Evolutionary conservation across 1,284 basidiomycete genomes (phyloP), one percentile per base, ranked within the genome.

Genomic region (Ceratobasidium sp.): DNA sequence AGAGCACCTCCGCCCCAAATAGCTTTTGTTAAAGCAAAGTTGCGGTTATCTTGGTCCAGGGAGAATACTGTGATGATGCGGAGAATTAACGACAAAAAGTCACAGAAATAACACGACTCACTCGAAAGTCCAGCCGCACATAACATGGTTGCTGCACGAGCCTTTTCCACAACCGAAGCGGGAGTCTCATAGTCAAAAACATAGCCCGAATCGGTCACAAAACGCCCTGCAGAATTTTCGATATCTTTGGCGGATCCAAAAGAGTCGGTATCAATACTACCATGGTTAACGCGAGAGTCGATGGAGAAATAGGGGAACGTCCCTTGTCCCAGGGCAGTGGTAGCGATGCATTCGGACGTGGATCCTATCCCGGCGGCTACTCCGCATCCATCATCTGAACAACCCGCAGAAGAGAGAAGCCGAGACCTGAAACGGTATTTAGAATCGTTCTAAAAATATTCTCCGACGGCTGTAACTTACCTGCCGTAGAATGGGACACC

Each of bases 401-500:
- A 72, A 19, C 57, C 36, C 2, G 47, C 22, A 36, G 60, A 27
- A 22, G 36, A 22, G 6, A 72, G 36, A 15, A 41, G 27, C 27
- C 69, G 56, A 44, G 69, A 72, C 31, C 69, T 72, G 44, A 19
- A 1, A 60, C 22, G 36, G 19, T 15, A 15, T 8, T 48, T 31
- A 45, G 31, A 27, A 15, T 31, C 11, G 11, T 41, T 29, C 27
- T 14, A 5, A 5, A 11, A 41, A 19, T 48, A 8, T 33, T 22
- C 29, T 17, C n/a, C 59, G 6, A 27, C 15, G 9, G 36, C 22
- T 14, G 3, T 45, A n/a, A 51, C 41, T 6, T n/a, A 75, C 56
- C 74, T 59, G 31, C 63, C 74, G 36, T 75, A 75, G 36, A 75
- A 75, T 4, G 74, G 74, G 14, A 75, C 59, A 6, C 74, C 74